A percentile compares a stretch with the other conserved stretches of the same genome.
phyloP scores from a whole-genome alignment of 2,329 filamentous ascomycete genomes.

The Cordyceps cicadae region DNA sequence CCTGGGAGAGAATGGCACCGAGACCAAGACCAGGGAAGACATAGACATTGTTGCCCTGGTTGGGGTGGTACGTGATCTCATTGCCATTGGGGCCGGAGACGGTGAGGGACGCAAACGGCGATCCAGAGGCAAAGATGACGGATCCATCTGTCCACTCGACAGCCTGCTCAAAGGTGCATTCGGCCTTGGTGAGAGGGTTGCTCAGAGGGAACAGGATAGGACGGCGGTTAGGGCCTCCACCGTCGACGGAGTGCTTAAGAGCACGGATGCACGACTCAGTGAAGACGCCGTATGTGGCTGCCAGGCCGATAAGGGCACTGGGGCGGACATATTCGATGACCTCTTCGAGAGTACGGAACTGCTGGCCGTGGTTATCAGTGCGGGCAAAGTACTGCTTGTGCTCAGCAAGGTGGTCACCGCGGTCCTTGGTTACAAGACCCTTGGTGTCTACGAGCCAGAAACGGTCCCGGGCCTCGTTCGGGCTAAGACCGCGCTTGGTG shows the following conservation, averaged over 20 bases:
- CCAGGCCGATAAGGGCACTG: conserved; percentile 87
- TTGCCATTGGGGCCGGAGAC: conserved; percentile 51
- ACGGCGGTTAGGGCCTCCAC: conserved; percentile 59
- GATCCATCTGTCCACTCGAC: conserved; percentile 84
- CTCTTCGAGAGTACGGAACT: conserved; percentile 75
- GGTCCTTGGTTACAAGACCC: conserved; percentile 86
- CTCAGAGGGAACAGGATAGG: conserved; percentile 95
- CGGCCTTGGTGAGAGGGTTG: conserved; percentile 92
- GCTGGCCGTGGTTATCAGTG: conserved; percentile 54
- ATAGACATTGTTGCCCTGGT: conserved; percentile 82
- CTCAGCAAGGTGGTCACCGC: conserved; percentile 86
- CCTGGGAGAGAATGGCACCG: conserved; percentile 84
- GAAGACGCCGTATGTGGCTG: conserved; percentile 90
- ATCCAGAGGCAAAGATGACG: conserved; percentile 89
- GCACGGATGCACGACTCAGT: conserved; percentile 74
- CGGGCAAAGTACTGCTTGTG: conserved; percentile 72
- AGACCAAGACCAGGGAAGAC: conserved; percentile 96
- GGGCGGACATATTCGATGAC: conserved; percentile 94
- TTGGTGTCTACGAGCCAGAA: conserved; percentile 98
- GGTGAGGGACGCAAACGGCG: conserved; percentile 71
- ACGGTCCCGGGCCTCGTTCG: conserved; percentile 78
- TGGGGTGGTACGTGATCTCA: conserved; percentile 62
- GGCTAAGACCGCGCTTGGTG: conserved; percentile 80
- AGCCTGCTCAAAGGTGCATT: conserved; percentile 94
- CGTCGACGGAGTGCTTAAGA: conserved; percentile 56